Evolutionary conservation across 805 yeast species (phyloP), one percentile per base, ranked within the genome.

Genomic region (Starmerella scarabaei): DNA sequence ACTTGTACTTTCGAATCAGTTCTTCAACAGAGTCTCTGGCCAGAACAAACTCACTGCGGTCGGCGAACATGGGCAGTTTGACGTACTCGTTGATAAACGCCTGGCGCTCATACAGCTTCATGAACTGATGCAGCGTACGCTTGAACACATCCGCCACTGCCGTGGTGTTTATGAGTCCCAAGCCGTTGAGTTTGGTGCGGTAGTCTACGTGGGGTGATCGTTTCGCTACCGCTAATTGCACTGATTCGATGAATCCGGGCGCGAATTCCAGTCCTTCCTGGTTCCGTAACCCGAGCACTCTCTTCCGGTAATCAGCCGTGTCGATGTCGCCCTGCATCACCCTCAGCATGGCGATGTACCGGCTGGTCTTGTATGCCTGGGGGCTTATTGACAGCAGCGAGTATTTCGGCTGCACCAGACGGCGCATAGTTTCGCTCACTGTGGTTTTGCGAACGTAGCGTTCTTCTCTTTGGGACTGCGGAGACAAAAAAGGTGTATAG

Each of bases 71-170:
- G 4, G 65, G 62, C 45, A 58, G 56, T 44, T 65, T 66, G 49
- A 60, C 70, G 62, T 83, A 91, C 40, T 77, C 77, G 45, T 80
- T 85, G 38, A 88, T 61, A 54, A 86, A 91, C 0, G 97, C 97
- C 34, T 75, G 75, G 43, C 93, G 69, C 34, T 73, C 72, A 52
- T 80, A 80, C 40, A 91, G 69, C 35, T 75, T 71, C 51, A 88
- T 95, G 58, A 77, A 91, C 51, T 85, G 88, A 36, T 66, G 69
- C 24, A 85, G 66, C 0, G 80, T 75, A 46, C 77, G 74, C 24
- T 71, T 68, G 43, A 91, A 68, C 15, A 84, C 63, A 12, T 75
- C 68, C 2, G 76, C 68, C 9, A 88, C 73, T 1, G 85, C 73
- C 0, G 96, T 77, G 38, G 81, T 75, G 58, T 91, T 91, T 4